Evolutionary conservation across 2,329 filamentous ascomycete species (phyloP), one percentile per base, ranked within the genome.

Genomic region (Fusarium tricinctum): DNA sequence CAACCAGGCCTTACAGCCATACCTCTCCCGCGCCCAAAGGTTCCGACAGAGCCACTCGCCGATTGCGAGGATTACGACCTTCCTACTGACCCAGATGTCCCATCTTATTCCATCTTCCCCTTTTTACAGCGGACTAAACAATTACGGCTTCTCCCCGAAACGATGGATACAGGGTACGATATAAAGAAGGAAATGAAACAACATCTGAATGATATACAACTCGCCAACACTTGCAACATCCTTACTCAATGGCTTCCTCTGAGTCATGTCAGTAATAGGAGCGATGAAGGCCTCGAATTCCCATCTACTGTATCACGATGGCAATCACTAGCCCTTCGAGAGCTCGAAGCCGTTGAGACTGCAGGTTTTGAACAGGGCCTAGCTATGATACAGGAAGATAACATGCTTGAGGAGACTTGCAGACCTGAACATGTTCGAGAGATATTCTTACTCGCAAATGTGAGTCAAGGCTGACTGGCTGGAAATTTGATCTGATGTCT

Each of bases 161-260:
- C 66, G 5, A 48, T 78, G 6, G 74, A 76, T 59, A 39, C 74
- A 15, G 75, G 69, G 1, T 68, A 68, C 22, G 43, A 71, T 40
- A 58, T 58, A 8, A 57, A 61, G 6, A 56, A 47, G 6, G 76
- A 79, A 45, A 7, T 70, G 13, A 56, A 63, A 23, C 56, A 74
- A 19, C 72, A 77, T 46, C 15, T 68, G 17, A 20, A 38, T 3
- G 54, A 67, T 8, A 54, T 78, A 22, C 52, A 43, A 6, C 19
- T 47, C 15, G 72, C 70, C 52, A 52, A 30, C 15, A 54, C 53
- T 22, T 70, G 72, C 52, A 60, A 72, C 44, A 50, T 78, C 5
- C 48, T 68, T 6, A 39, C 40, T 0, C 57, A 73, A 39, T 80
- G 77, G 76, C 72, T 80, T 13, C 78, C 78, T 14, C 50, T 80